Evolutionary conservation across 441 rosid species (phyloP), one percentile per base, ranked within the genome.

Genomic region (Pelargonium fulgidum): DNA sequence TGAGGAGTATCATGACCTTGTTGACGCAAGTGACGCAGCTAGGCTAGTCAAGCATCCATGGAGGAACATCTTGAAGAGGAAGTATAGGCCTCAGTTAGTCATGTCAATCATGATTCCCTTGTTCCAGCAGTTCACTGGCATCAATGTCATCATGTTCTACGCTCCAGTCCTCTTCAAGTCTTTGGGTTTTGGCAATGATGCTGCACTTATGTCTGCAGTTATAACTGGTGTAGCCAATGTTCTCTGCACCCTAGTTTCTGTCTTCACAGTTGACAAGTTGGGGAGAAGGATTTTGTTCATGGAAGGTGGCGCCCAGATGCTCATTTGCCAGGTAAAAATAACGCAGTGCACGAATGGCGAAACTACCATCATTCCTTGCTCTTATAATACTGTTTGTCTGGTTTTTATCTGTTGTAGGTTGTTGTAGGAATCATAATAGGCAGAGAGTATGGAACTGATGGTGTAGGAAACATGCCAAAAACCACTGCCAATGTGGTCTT

Each of bases 271-370:
- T 14, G 98, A 90, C 71, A 92, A 82, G 73, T 85, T 90, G 89
- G 96, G 97, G 4, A 83, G 98, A 70, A 82, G 98, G 69, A 67
- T 83, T 62, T 86, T 92, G 29, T 90, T 92, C 87, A 85, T 90
- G 0, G 86, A 87, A 62, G 96, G 97, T 47, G 98, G 98, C 10
- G 1, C 39, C 6, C 98, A 92, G 70, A 92, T 92, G 96, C 64
- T 90, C 17, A 72, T 92, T 3, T 87, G 91, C 80, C 91, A 87
- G 89, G 91, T 90, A 85, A 48, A 12, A 50, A 2, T 12, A 22
- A 17, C 20, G 24, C 17, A 22, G 0, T 0, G 1, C 24, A 22
- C 24, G 24, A 22, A 22, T 22, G 24, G 1, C 1, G 41, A 36
- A 36, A 36, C 41, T 36, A 36, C 16, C 20, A 61, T 16, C 7